Base-by-base conservation (phyloP, 495 filamentous ascomycete genomes). In the Entonaema liquescens region DNA sequence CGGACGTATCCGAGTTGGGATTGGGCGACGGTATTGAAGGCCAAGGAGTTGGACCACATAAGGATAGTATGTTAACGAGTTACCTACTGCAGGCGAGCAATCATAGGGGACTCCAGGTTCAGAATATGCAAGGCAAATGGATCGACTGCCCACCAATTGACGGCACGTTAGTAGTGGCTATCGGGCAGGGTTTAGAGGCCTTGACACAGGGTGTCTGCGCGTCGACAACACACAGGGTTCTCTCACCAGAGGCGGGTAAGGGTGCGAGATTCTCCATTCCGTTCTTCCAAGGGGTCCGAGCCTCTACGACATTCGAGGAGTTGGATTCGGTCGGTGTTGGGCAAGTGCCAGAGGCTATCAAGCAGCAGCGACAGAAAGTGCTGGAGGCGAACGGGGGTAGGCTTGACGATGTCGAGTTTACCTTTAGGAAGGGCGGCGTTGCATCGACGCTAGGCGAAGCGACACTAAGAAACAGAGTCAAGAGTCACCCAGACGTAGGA, bases 181-280 rank as follows among this genome's bases (percentile, higher is more conserved):
- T 99, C 71, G 95, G 95, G 0, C 93, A 97, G 75, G 93, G 93
- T 0, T 83, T 99, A 21, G 94, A 98, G 79, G 95, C 95, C 1
- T 81, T 99, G 44, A 98, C 95, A 2, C 87, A 88, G 17, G 95
- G 95, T 5, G 92, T 98, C 0, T 97, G 94, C 75, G 90, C 89
- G 35, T 88, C 87, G 40, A 97, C 94, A 0, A 96, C 93, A 21
- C 94, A 97, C 74, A 88, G 94, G 5, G 94, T 98, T 40, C 79
- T 91, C 1, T 86, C 83, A 3, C 92, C 92, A 0, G 61, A 76
- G 1, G 81, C 85, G 3, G 92, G 92, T 15, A 62, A 76, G 44
- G 95, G 95, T 0, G 85, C 95, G 31, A 83, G 95, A 25, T 96
- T 89, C 76, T 91, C 88, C 13, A 91, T 97, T 59, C 95, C 95